Percentiles rank a stretch among this genome's conserved stretches.
phyloP scores from a whole-genome alignment of 2,329 filamentous ascomycete genomes.

The Trichoderma koningii region DNA sequence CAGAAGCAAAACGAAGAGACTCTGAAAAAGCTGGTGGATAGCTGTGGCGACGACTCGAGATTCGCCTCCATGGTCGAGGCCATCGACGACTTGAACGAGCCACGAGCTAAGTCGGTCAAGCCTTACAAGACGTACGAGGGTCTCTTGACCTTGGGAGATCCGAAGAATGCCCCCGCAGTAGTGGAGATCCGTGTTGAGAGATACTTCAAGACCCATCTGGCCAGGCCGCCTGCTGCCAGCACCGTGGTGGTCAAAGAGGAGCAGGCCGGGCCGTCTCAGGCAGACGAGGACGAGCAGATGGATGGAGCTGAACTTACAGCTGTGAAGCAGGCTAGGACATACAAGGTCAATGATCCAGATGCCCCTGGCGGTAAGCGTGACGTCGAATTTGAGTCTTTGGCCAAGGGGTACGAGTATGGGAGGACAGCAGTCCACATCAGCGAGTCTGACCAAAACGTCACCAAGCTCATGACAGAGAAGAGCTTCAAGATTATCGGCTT shows the following conservation, averaged over 20 bases:
- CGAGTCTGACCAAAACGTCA: constrained; percentile 82
- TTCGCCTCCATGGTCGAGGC: constrained; percentile 88
- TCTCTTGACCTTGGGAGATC: constrained; percentile 75
- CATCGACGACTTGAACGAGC: constrained; percentile 74
- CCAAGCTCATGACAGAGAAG: constrained; percentile 77
- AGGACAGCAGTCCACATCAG: constrained; percentile 88
- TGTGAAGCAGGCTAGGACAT: constrained; percentile 77
- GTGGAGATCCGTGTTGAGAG: constrained; percentile 84
- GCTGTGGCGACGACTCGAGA: constrained; percentile 62
- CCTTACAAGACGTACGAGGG: constrained; percentile 81
- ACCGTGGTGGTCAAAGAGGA: constrained; percentile 67
- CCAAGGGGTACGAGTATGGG: constrained; percentile 94
- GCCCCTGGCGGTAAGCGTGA: constrained; percentile 79
- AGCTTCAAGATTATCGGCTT: constrained; percentile 86
- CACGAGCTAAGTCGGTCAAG: constrained; percentile 72
- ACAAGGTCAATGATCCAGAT: constrained; percentile 75
- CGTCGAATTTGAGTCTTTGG: constrained; percentile 77
- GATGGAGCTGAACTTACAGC: constrained; percentile 61
- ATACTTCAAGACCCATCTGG: constrained; percentile 82
- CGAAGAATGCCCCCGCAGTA: constrained; percentile 70
- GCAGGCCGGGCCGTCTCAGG: constrained; percentile 52
- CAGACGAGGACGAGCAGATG: constrained; percentile 51
- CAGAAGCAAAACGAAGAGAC: constrained; percentile 67
- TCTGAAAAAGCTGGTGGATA: constrained; percentile 65
- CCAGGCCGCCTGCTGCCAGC: constrained; percentile 73